A percentile compares a stretch with the other conserved stretches of the same genome.
Evolutionary conservation across 1,284 basidiomycete genomes (phyloP).

Genomic region (Sphagnurus paluster): DNA sequence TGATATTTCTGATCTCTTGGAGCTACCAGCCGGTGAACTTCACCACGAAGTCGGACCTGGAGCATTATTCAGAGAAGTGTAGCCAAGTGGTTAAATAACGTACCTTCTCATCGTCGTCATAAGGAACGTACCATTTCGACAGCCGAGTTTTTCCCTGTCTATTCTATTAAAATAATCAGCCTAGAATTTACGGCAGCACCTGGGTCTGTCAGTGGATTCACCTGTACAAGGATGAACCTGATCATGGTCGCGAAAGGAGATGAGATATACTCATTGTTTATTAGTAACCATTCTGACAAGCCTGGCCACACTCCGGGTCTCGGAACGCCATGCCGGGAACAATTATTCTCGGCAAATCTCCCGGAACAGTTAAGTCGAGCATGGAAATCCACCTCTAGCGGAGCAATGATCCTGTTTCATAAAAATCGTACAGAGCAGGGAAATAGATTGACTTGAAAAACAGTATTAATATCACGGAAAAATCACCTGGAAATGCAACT

Average conservation of each 20-base stretch:
- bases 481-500: too few species aligned
- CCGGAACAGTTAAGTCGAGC: too few species aligned
- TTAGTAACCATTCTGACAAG: conserved; percentile 14
- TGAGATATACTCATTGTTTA: conserved; percentile 17
- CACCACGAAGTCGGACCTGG: conserved; percentile 88
- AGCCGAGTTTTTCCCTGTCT: conserved; percentile 96
- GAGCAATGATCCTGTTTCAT: too few species aligned
- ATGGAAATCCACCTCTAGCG: too few species aligned
- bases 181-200: not conserved
- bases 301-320: conserved; percentile 10
- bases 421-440: too few species aligned
- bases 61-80: conserved; percentile 8
- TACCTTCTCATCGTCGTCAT: conserved; percentile 95
- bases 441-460: too few species aligned
- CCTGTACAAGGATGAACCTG: conserved; percentile 92
- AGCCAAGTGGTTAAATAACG: not conserved
- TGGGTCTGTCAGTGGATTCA: conserved; percentile 28
- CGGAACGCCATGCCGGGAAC: not conserved
- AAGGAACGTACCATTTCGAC: conserved; percentile 97
- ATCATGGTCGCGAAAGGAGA: conserved; percentile 59
- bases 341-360: too few species aligned
- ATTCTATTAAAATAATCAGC: conserved; percentile 57
- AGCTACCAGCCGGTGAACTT: conserved; percentile 94
- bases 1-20: conserved; percentile 99
- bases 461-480: too few species aligned